Evolutionary conservation across 2,329 filamentous ascomycete species (phyloP).

Genomic region (Phialophora tarda): DNA sequence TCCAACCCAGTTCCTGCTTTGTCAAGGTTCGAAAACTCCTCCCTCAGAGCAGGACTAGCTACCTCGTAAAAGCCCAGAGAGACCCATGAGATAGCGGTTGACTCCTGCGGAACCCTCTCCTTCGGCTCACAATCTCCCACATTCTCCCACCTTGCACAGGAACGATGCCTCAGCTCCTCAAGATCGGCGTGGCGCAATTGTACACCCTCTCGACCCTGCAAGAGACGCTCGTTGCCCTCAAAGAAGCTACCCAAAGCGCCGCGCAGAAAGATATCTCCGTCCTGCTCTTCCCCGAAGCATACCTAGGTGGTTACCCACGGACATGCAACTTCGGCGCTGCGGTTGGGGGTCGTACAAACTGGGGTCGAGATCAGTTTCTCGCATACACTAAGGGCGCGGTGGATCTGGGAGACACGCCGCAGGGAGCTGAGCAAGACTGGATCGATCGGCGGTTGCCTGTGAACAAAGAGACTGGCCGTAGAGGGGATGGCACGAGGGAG

Average conservation of each 20-base stretch:
- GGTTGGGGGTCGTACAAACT: slow-evolving; percentile 70
- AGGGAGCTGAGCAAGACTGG: slow-evolving; percentile 75
- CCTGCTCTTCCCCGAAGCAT: slow-evolving; percentile 89
- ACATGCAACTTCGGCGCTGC: slow-evolving; percentile 76
- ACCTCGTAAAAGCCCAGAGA: neutral
- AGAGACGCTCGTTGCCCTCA: slow-evolving; percentile 70
- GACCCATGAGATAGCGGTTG: neutral
- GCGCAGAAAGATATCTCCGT: slow-evolving; percentile 66
- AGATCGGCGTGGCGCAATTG: slow-evolving; percentile 54
- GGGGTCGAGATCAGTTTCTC: slow-evolving; percentile 81
- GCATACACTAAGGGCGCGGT: slow-evolving; percentile 78
- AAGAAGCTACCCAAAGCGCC: slow-evolving; percentile 68
- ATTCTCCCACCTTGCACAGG: neutral
- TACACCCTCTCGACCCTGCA: slow-evolving; percentile 50
- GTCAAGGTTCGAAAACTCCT: neutral
- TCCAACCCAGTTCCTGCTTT: neutral
- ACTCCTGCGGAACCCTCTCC: neutral
- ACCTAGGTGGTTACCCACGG: slow-evolving; percentile 87
- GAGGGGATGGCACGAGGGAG: slow-evolving; percentile 80
- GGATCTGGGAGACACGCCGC: slow-evolving; percentile 79
- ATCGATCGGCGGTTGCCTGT: slow-evolving; percentile 64
- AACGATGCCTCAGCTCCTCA: slow-evolving; percentile 50
- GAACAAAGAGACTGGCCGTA: slow-evolving; percentile 55
- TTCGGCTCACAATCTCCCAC: neutral
- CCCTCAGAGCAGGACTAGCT: neutral